Conservation (phyloP, 208 protist species). For the Endotrypanum monterogeii region DNA sequence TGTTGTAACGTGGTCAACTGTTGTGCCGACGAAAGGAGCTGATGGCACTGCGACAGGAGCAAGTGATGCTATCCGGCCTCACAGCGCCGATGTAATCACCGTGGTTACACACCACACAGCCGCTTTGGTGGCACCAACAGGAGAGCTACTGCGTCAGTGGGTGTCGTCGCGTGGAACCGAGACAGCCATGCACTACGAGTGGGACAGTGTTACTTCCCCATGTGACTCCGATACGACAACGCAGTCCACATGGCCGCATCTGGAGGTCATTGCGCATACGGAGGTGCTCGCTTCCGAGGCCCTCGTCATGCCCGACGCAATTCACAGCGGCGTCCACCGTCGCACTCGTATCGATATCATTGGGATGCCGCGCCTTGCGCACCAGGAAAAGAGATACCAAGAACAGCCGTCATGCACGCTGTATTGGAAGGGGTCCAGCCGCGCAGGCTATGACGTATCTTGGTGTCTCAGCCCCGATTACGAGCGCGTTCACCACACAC, state of each 20-base stretch:
- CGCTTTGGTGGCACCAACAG: slow-evolving; percentile 2
- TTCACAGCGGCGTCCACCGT: slow-evolving; percentile 11
- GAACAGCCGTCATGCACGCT: background rate
- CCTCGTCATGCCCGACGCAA: background rate
- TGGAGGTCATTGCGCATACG: slow-evolving; percentile 17
- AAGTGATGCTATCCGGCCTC: too few relatives aligned
- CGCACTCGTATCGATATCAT: slow-evolving; percentile 17
- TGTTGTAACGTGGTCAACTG: background rate
- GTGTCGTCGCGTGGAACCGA: slow-evolving; percentile 6
- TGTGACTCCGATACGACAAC: background rate
- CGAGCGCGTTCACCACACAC: background rate
- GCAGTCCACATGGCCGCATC: slow-evolving; percentile 7
- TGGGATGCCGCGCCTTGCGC: slow-evolving; percentile 6
- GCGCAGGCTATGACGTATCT: slow-evolving; percentile 7
- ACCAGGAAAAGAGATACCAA: background rate
- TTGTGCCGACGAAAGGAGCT: too few relatives aligned
- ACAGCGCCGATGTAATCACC: background rate
- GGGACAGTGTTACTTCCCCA: background rate
- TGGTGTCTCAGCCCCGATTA: slow-evolving; percentile 7
- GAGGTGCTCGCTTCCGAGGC: background rate
- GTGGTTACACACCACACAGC: slow-evolving; percentile 22
- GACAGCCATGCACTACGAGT: slow-evolving; percentile 21
- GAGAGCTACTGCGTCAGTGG: slow-evolving; percentile 22
- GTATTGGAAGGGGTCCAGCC: slow-evolving; percentile 12
- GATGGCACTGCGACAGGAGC: too few relatives aligned